Base-by-base conservation (phyloP, 2,329 filamentous ascomycete genomes). In the Cryphonectria parasitica region DNA sequence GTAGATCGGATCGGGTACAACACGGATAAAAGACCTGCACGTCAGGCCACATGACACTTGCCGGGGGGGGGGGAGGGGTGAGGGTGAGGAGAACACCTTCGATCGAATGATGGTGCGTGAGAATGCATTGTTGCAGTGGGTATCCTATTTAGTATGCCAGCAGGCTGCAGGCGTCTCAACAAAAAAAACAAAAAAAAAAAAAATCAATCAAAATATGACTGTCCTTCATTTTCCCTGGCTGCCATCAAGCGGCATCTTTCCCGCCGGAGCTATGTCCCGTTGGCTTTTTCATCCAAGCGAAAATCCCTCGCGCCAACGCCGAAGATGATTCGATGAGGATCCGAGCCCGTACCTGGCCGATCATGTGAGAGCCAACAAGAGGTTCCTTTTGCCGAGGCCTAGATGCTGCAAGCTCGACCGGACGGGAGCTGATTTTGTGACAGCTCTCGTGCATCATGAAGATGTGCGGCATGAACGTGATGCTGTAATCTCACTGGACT, bases 401-500 rank as follows among this genome's bases (percentile, higher is more conserved):
- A 52, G 10, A 28, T 19, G 41, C 19, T 39, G 6, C 31, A 25
- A 1, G 60, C 34, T 25, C n/a, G 41, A n/a, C 39, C 25, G 28
- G 39, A 25, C 31, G 61, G 17, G 39, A 34, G 31, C 43, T 36
- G 36, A 52, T 28, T 36, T 54, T 65, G n/a, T 65, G 43, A 65
- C 25, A 65, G 63, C 63, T 54, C 63, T n/a, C 63, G 31, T 54
- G 39, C 61, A 45, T 63, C 17, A 2, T 31, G 22, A 3, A 36
- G 58, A 61, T 61, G 31, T 13, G 25, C 34, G 31, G 19, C 36
- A 39, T 28, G 31, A 17, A 34, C 2, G 10, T 60, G 15, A 3
- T 64, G 3, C 25, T 41, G 28, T 10, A 34, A 34, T 34, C 28
- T 79, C 74, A 83, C 63, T 76, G 78, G 63, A 85, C 74, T 15